A percentile compares a stretch with the other conserved stretches of the same genome.
Conservation (phyloP, 257 asterid species). For the Fraxinus cuspidata region DNA sequence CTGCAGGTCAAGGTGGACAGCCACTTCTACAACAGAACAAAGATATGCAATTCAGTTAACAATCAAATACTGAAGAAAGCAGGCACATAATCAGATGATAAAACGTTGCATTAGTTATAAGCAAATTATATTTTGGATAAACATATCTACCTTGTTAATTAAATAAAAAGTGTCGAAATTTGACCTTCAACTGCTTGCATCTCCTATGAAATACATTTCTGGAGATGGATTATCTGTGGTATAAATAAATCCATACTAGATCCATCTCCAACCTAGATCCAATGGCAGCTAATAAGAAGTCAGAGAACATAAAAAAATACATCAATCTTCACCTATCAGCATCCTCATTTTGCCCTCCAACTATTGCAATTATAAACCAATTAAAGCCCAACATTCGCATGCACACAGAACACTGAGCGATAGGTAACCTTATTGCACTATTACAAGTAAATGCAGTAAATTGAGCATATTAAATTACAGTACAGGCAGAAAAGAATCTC, state of each 20-base stretch:
- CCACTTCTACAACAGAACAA: background rate
- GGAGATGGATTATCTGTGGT: background rate
- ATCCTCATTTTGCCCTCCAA: background rate
- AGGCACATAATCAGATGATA: background rate
- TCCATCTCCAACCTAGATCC: background rate
- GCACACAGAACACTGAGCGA: background rate
- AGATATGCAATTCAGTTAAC: background rate
- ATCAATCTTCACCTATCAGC: too few relatives aligned
- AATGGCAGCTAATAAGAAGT: background rate
- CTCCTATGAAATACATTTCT: background rate
- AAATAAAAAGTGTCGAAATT: background rate
- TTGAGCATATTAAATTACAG: background rate
- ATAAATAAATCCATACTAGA: background rate
- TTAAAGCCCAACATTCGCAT: background rate
- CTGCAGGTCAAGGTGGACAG: background rate
- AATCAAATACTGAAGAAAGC: background rate
- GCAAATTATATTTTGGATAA: background rate
- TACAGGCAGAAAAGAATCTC: conserved; percentile 17
- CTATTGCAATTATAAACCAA: background rate
- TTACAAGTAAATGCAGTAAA: background rate
- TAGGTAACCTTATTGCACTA: background rate
- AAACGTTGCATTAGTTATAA: background rate
- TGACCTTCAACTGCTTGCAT: background rate
- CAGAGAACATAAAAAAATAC: too few relatives aligned
- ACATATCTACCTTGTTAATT: background rate